phyloP scores from a whole-genome alignment of 169 alveolate genomes.

The Theileria orientalis region DNA sequence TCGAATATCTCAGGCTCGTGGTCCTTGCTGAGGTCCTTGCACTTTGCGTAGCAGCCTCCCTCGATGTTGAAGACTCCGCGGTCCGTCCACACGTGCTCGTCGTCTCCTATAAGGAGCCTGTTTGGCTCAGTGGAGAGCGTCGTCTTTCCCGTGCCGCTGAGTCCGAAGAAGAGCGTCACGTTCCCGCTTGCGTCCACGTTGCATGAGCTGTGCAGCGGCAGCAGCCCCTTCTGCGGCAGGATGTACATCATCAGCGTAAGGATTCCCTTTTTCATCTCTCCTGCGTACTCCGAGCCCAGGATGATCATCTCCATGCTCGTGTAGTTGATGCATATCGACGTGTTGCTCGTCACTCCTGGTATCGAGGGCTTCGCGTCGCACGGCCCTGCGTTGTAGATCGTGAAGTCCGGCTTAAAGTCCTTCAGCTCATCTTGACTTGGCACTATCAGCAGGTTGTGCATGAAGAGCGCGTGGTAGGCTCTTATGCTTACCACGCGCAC shows the following conservation, averaged over 20 bases:
- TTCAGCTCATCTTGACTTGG: conserved; percentile 84
- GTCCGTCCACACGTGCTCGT: conserved; percentile 96
- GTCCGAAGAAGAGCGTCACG: conserved; percentile 93
- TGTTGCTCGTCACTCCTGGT: conserved; percentile 84
- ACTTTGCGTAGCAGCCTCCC: conserved; percentile 97
- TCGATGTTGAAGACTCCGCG: conserved; percentile 95
- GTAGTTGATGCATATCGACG: conserved; percentile 89
- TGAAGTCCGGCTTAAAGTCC: conserved; percentile 85
- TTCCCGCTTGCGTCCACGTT: conserved; percentile 90
- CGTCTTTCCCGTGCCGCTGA: conserved; percentile 98
- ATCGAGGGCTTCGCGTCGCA: not conserved
- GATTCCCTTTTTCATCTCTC: conserved; percentile 96
- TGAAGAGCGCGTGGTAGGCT: conserved; percentile 96
- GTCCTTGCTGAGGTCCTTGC: conserved; percentile 83
- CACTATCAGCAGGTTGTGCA: conserved; percentile 93
- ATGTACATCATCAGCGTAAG: conserved; percentile 89
- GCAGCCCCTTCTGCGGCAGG: conserved; percentile 88
- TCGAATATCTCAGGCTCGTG: conserved; percentile 95
- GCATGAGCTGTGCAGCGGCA: conserved; percentile 96
- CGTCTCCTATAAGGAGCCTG: conserved; percentile 93
- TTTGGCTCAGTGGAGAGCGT: conserved; percentile 94
- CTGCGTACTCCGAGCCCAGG: conserved; percentile 96
- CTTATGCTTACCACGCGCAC: conserved; percentile 86
- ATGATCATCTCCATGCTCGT: conserved; percentile 89
- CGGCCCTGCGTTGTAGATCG: conserved; percentile 92